Percentiles rank a stretch among this genome's conserved stretches.
phyloP scores from a whole-genome alignment of 208 protist genomes.

The Trypanosoma brucei region DNA sequence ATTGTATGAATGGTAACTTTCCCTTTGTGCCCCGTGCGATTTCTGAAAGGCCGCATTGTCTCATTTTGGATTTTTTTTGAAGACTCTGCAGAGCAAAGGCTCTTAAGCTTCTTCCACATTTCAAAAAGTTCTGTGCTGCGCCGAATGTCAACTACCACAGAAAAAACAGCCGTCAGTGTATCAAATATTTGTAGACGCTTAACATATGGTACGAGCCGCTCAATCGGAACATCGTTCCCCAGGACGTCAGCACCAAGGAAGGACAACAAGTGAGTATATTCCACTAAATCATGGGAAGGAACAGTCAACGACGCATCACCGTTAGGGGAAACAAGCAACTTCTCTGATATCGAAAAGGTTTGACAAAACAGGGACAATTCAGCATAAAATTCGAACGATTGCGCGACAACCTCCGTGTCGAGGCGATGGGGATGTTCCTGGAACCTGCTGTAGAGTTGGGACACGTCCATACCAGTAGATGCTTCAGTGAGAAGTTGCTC shows the following conservation, averaged over 20 bases:
- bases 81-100: conserved; percentile 63
- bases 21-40: conserved; percentile 54
- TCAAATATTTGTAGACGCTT: conserved; percentile 68
- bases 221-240: conserved; percentile 44
- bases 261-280: conserved; percentile 43
- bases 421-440: conserved; percentile 21
- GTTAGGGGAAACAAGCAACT: conserved; percentile 3
- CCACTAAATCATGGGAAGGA: conserved; percentile 62
- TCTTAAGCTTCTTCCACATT: conserved; percentile 75
- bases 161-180: conserved; percentile 61
- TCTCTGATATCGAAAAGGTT: conserved; percentile 24
- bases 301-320: conserved; percentile 17
- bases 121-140: conserved; percentile 75
- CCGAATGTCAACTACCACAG: conserved; percentile 71
- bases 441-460: conserved; percentile 52
- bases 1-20: conserved; percentile 85
- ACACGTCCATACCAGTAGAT: conserved; percentile 32
- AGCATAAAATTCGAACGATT: conserved; percentile 73
- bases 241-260: conserved; percentile 54
- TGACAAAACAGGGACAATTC: conserved; percentile 77
- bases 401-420: conserved; percentile 24
- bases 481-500: conserved; percentile 31
- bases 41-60: conserved; percentile 78
- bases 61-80: conserved; percentile 70
- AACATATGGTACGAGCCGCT: conserved; percentile 63